Base-by-base conservation (phyloP, 257 asterid genomes). In the Petrea volubilis region DNA sequence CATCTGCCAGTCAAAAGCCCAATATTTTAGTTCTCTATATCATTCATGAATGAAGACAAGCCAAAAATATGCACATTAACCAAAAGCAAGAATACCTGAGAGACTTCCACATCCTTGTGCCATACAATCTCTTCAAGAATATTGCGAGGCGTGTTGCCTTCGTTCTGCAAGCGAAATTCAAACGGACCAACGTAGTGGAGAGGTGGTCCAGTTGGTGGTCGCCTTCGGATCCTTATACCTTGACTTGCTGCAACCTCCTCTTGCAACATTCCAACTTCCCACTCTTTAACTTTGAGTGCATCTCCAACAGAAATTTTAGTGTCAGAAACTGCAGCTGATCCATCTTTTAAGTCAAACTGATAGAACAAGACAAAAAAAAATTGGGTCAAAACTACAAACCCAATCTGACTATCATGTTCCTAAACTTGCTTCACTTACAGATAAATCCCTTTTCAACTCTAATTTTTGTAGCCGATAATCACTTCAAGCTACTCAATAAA, bases 81-180 rank as follows among this genome's bases (percentile, higher is more conserved):
- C 23, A 56, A 79, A 44, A 29, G 21, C 38, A 70, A 33, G 64
- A 23, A 23, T 84, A 94, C 99, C 97, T 84, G 90, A 2, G 93
- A 66, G 59, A 90, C 95, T 84, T 91, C 98, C 40, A 75, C 11
- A 33, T 90, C 96, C 90, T 91, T 94, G 81, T 88, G 21, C 99
- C 98, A 91, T 49, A 94, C 74, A 72, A 94, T 94, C 75, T 94
- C 99, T 77, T 94, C 98, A 34, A 94, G 91, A 73, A 91, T 83
- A 77, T 88, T 80, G 47, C 78, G 83, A 0, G 99, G 98, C 1
- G 88, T 83, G 57, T 84, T 82, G 29, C 83, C 92, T 78, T 80
- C 96, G 31, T 80, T 85, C 77, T 85, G 84, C 74, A 77, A 24
- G 23, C 84, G 82, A 68, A 88, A 85, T 75, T 94, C 95, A 67